These are phyloP conservation scores for Wallacemonas sp. DNA, from an alignment of 208 protist genomes.

Conservation along the genomic window DNA sequence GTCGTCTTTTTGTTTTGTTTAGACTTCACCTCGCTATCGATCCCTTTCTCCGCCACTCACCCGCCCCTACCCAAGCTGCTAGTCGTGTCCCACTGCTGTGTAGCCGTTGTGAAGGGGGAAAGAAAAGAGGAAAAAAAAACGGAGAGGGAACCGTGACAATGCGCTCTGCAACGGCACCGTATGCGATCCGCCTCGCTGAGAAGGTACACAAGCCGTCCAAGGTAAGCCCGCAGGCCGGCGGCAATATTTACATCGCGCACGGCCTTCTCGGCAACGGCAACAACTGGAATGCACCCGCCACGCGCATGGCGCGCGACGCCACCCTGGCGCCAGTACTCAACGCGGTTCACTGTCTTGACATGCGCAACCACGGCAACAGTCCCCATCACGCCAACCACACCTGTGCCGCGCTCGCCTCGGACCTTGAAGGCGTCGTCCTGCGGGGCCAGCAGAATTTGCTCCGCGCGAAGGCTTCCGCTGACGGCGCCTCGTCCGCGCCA, in stretches of 20 bases:
- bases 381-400: slow-evolving; percentile 53
- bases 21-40: too few relatives aligned
- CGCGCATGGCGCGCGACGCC: slow-evolving; percentile 42
- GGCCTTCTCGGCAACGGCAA: slow-evolving; percentile 70
- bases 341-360: slow-evolving; percentile 55
- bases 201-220: slow-evolving; percentile 24
- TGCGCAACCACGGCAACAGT: slow-evolving; percentile 85
- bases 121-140: neutral
- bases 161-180: neutral
- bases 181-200: slow-evolving; percentile 14
- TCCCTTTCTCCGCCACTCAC: too few relatives aligned
- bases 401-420: slow-evolving; percentile 64
- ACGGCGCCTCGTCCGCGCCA: neutral
- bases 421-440: slow-evolving; percentile 66
- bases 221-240: slow-evolving; percentile 13
- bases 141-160: neutral
- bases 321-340: slow-evolving; percentile 33
- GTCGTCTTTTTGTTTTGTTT: too few relatives aligned
- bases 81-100: neutral
- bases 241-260: slow-evolving; percentile 65
- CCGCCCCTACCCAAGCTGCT: too few relatives aligned
- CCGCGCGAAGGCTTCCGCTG: neutral
- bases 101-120: neutral
- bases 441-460: slow-evolving; percentile 22
- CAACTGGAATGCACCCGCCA: slow-evolving; percentile 73